Evolutionary conservation across 176 grass and related monocot genomes (phyloP), one percentile per base, ranked within the genome.

Genomic region (Aegilops sharonensis): DNA sequence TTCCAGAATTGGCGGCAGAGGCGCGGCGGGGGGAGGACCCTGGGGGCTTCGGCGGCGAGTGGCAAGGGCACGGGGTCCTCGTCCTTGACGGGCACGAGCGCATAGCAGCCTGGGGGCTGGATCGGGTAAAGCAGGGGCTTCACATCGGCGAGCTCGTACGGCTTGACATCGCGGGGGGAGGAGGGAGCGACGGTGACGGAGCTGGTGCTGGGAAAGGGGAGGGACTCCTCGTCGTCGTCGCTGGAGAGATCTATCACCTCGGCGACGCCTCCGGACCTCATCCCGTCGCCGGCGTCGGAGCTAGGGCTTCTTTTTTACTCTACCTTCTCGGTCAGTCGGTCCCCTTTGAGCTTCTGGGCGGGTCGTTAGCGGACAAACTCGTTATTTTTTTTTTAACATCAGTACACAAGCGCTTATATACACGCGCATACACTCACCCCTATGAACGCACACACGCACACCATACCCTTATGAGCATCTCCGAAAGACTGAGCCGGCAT

Each of bases 1-100:
- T 94, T 98, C 97, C 94, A 98, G 81, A 98, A 98, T 83, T 96
- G 94, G 81, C 90, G 92, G 79, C 90, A 85, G 75, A 96, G 83
- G 70, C 75, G 90, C 70, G 76, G 80, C 71, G 82, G 60, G 32
- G 78, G 94, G 62, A 79, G 85, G 15, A 71, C 78, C 57, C 52
- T 74, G 61, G 83, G 64, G 43, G 47, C 27, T 81, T 67, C 83
- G 24, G 67, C 78, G 8, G 84, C 77, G 66, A 83, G 54, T 89
- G 31, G 77, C 57, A 74, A 48, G 9, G 66, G 85, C 48, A 74
- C 47, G 76, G 78, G 83, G 7, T 80, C 81, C 85, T 91, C 94
- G 56, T 75, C 30, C 84, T 95, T 95, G 14, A 92, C 87, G 64
- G 85, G 78, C 82, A 88, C 81, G 85, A 86, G 82, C 34, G 79